Conservation (phyloP, 2,329 filamentous ascomycete genomes). For the Penicillium concentricum region DNA sequence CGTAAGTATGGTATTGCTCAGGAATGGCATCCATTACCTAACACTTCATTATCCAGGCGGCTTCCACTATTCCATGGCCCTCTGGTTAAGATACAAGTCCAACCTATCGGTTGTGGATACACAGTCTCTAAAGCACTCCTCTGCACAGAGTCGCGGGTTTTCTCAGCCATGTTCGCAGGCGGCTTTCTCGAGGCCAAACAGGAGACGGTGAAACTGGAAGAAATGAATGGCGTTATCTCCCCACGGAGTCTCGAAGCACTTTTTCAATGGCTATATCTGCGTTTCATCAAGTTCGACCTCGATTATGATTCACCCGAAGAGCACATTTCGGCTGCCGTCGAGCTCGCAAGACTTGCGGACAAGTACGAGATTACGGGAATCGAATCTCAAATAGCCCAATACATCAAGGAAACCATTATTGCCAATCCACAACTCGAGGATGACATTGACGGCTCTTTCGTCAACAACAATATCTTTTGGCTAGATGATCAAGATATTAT, state of each 20-base stretch:
- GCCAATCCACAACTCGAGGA: too few species aligned
- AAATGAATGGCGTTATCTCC: conserved; percentile 8
- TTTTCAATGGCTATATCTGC: conserved; percentile 18
- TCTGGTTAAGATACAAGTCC: conserved; percentile 8
- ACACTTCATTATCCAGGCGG: too few species aligned
- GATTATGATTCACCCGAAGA: background rate
- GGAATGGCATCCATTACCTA: too few species aligned
- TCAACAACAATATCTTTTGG: too few species aligned
- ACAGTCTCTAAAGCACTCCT: conserved; percentile 9
- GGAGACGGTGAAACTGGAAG: too few species aligned
- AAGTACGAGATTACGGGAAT: conserved; percentile 9
- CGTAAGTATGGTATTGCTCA: too few species aligned
- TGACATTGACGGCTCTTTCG: too few species aligned
- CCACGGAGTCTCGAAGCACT: conserved; percentile 12
- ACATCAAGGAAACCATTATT: too few species aligned
- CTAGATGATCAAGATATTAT: too few species aligned
- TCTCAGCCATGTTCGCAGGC: conserved; percentile 20
- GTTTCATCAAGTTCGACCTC: conserved; percentile 4
- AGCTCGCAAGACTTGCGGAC: conserved; percentile 15
- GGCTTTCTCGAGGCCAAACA: too few species aligned
- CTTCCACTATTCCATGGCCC: too few species aligned
- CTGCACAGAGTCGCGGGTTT: conserved; percentile 7
- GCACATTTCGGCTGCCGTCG: conserved; percentile 12
- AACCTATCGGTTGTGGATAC: conserved; percentile 2
- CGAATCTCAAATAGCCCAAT: background rate